Base-by-base conservation (phyloP, 192 early-diverging fungal species). In the Coemansia sp. region DNA sequence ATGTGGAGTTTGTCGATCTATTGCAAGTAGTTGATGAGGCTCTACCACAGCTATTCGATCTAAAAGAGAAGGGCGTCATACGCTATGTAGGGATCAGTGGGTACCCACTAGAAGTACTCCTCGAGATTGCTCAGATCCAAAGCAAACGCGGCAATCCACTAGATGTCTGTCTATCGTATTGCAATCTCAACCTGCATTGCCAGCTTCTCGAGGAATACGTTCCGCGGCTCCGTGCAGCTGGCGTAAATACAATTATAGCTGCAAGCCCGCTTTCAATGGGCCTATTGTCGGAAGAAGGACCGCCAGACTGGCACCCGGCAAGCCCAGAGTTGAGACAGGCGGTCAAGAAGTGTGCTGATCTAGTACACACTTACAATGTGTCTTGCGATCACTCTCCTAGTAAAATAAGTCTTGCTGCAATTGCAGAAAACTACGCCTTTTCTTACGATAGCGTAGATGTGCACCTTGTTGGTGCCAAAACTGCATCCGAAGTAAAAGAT, bases 201-300 rank as follows among this genome's bases (percentile, higher is more conserved):
- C 88, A 86, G 16, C 58, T 52, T 9, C 70, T 92, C 6, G 56
- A 66, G 0, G 77, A 85, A 5, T 89, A 86, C 57, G 68, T 85
- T 18, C 78, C 80, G 6, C 62, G 69, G 39, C 86, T 91, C 49
- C 84, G 83, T 15, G 71, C 54, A 15, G 77, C 73, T 12, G 90
- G 87, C 32, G 87, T 92, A 18, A 54, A 72, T 21, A 85, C 82
- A 9, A 41, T 92, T 42, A 81, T 90, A 47, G 88, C 87, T 40
- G 91, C 90, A 11, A 89, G 87, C 16, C 91, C 91, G 0, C 65
- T 92, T 41, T 87, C 85, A 13, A 92, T 92, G 91, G 91, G 87
- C 0, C 68, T 92, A 15, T 74, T 92, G 9, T 74, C 86, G 16
- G 70, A 76, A 8, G 65, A 73, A 4, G 66, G 66, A 8, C 82